Percentiles rank a stretch among this genome's conserved stretches.
Evolutionary conservation across 2,329 filamentous ascomycete species (phyloP).

Genomic region (Verticillium dahliae): DNA sequence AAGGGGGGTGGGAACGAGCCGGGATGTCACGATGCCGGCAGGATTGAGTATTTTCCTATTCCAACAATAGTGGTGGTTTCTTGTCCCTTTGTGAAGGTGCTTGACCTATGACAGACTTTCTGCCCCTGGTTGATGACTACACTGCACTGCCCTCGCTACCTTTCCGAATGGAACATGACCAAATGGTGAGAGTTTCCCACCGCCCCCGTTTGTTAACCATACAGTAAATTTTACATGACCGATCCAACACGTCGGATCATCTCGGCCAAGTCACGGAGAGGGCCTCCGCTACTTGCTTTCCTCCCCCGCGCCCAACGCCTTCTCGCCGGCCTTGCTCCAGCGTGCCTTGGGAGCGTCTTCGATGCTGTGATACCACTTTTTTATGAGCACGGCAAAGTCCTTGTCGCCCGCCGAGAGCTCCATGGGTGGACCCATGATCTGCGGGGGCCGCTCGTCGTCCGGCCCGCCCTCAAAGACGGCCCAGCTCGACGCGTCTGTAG

Average conservation of each 20-base stretch:
- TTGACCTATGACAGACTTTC: neutral
- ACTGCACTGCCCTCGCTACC: neutral
- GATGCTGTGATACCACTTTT: slow-evolving; percentile 41
- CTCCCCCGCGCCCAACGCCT: slow-evolving; percentile 7
- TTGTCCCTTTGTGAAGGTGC: neutral
- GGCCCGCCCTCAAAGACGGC: slow-evolving; percentile 47
- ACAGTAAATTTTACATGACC: neutral
- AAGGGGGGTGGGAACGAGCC: too few species aligned
- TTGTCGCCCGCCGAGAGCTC: slow-evolving; percentile 46
- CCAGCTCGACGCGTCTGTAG: slow-evolving; percentile 53
- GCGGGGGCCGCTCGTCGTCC: slow-evolving; percentile 30
- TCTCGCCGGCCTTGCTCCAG: slow-evolving; percentile 40
- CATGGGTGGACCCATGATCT: slow-evolving; percentile 54
- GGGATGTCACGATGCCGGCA: too few species aligned
- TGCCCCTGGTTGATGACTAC: neutral
- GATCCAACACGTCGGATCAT: neutral
- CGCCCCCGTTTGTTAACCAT: neutral
- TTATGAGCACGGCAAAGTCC: slow-evolving; percentile 40
- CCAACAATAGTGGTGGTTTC: neutral
- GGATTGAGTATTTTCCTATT: too few species aligned
- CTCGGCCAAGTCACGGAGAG: neutral
- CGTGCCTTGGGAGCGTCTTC: slow-evolving; percentile 38
- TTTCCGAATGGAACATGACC: too few species aligned
- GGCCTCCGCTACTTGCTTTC: neutral
- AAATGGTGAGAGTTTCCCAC: neutral